These are phyloP conservation scores for Globisporangium iwayamae DNA, from an alignment of 352 stramenopile genomes.

Conservation along the genomic window DNA sequence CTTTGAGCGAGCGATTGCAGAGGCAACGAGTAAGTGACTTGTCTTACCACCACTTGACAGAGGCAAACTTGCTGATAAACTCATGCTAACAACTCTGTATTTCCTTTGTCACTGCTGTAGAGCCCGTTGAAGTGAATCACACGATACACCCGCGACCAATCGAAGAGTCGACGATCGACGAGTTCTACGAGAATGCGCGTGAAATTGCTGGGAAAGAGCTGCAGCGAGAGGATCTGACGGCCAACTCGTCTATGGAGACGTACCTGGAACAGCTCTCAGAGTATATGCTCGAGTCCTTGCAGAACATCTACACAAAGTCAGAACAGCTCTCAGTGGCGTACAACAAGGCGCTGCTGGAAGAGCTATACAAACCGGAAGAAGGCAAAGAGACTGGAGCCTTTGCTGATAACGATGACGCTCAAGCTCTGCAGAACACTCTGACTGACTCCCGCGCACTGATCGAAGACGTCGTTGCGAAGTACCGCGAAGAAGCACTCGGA, in stretches of 20 bases:
- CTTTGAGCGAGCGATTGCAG: conserved; percentile 28
- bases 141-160: conserved; percentile 24
- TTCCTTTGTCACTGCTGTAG: conserved; percentile 13
- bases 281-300: conserved; percentile 38
- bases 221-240: conserved; percentile 32
- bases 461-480: conserved; percentile 39
- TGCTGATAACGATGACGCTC: conserved; percentile 24
- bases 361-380: conserved; percentile 26
- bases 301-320: conserved; percentile 30
- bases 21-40: conserved; percentile 31
- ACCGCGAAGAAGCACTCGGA: conserved; percentile 34
- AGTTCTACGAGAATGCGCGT: conserved; percentile 32
- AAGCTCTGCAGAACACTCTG: conserved; percentile 37
- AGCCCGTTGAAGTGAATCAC: conserved; percentile 27
- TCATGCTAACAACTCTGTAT: no score
- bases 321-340: conserved; percentile 34
- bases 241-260: conserved; percentile 31
- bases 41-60: no score
- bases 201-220: conserved; percentile 34
- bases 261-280: conserved; percentile 50
- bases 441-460: conserved; percentile 29
- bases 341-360: conserved; percentile 45
- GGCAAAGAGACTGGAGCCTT: conserved; percentile 10
- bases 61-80: no score
- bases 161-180: conserved; percentile 31